A percentile compares a stretch with the other conserved stretches of the same genome.
These are phyloP conservation scores for Lactarius trivialis DNA, from an alignment of 768 basidiomycete species.

Conservation along the genomic window DNA sequence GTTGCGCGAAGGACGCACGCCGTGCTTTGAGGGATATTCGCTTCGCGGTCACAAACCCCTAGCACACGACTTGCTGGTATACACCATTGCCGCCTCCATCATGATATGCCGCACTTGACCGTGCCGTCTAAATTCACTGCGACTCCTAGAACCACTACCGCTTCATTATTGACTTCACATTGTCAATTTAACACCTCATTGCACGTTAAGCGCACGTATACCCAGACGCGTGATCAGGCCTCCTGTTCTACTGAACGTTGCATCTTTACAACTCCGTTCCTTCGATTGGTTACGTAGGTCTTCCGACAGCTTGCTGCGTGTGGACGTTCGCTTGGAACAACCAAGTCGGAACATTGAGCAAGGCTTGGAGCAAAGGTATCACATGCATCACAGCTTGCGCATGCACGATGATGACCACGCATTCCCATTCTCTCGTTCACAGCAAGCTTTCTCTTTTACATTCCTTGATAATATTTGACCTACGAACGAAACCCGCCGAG, in stretches of 20 bases:
- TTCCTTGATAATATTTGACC: not conserved
- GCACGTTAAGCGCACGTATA: not conserved
- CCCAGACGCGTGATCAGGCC: constrained; percentile 2
- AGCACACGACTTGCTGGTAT: not conserved
- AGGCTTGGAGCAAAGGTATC: no score
- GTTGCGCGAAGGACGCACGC: not conserved
- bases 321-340: not conserved
- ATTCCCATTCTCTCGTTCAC: not conserved
- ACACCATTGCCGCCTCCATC: not conserved
- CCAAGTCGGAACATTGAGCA: not conserved
- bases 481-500: not conserved
- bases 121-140: not conserved
- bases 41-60: not conserved
- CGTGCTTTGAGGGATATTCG: not conserved
- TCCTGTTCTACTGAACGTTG: not conserved
- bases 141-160: not conserved
- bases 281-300: not conserved
- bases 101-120: not conserved
- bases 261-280: not conserved
- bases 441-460: not conserved
- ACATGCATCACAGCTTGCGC: not conserved
- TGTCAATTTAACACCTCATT: not conserved
- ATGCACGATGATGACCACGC: not conserved
- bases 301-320: not conserved
- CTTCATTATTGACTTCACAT: not conserved